phyloP scores from a whole-genome alignment of 805 yeast genomes.

The Hanseniaspora meyeri region DNA sequence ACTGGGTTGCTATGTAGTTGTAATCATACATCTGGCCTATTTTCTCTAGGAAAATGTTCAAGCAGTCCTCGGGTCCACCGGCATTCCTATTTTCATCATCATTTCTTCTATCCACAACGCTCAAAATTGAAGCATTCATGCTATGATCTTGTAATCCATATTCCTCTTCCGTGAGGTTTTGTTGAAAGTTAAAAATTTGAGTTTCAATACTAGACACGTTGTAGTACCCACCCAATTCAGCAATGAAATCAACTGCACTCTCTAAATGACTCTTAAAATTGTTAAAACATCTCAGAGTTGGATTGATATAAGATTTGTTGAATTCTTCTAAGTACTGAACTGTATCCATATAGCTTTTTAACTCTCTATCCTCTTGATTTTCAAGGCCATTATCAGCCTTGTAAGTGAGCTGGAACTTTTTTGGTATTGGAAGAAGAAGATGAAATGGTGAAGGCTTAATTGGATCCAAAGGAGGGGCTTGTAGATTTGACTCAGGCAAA shows the following conservation, averaged over 20 bases:
- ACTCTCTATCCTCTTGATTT: constrained; percentile 19
- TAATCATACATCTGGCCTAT: constrained; percentile 80
- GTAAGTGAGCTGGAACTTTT: constrained; percentile 23
- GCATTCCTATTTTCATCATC: constrained; percentile 23
- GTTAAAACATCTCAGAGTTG: constrained; percentile 1
- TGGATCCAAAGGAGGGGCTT: constrained; percentile 54
- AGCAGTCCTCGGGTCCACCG: constrained; percentile 37
- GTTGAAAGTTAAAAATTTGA: constrained; percentile 6
- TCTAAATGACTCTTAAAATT: constrained; percentile 26
- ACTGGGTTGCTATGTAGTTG: constrained; percentile 42
- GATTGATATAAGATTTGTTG: constrained; percentile 17
- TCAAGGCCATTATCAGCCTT: constrained; percentile 26
- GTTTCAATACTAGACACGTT: constrained; percentile 48
- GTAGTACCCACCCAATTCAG: constrained; percentile 64
- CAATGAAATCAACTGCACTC: constrained; percentile 50
- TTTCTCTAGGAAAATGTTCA: constrained; percentile 51
- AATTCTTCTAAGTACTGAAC: constrained; percentile 23
- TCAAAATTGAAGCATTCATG: constrained; percentile 29
- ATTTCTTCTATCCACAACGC: background rate
- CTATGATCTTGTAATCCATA: constrained; percentile 28
- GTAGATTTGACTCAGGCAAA: constrained; percentile 41
- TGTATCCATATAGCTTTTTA: constrained; percentile 19
- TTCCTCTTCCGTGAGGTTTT: constrained; percentile 9
- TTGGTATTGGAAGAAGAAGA: constrained; percentile 50
- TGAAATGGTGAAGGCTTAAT: constrained; percentile 46